phyloP scores from a whole-genome alignment of 192 early-diverging fungal species.

The Spizellomyces sp. region DNA sequence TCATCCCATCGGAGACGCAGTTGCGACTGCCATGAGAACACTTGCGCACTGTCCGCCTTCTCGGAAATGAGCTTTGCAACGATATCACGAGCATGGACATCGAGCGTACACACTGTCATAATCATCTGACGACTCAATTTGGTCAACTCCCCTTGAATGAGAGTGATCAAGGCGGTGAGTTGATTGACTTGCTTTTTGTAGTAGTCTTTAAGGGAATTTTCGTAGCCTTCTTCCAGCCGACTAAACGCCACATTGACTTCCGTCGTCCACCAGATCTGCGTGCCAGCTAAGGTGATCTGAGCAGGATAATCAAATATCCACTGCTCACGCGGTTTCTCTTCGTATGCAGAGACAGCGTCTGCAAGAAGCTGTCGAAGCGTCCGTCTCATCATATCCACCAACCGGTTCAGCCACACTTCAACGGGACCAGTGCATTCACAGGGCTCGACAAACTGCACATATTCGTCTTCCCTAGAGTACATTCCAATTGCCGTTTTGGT shows the following conservation, averaged over 20 bases:
- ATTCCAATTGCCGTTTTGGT: constrained; percentile 68
- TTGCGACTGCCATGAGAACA: constrained; percentile 69
- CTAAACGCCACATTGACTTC: constrained; percentile 68
- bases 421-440: constrained; percentile 68
- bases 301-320: constrained; percentile 73
- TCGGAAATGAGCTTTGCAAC: constrained; percentile 66
- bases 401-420: constrained; percentile 66
- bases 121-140: constrained; percentile 64
- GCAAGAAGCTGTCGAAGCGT: constrained; percentile 55
- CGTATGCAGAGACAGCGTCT: constrained; percentile 61
- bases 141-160: constrained; percentile 65
- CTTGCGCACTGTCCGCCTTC: constrained; percentile 66
- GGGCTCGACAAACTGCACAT: constrained; percentile 54
- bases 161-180: constrained; percentile 59
- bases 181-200: constrained; percentile 74
- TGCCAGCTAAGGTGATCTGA: constrained; percentile 64
- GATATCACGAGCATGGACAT: constrained; percentile 70
- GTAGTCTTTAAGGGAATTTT: constrained; percentile 70
- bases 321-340: constrained; percentile 72
- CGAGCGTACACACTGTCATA: constrained; percentile 69
- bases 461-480: constrained; percentile 65
- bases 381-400: constrained; percentile 59
- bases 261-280: constrained; percentile 72
- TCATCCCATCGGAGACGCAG: constrained; percentile 67
- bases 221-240: constrained; percentile 67